Percentiles rank a stretch among this genome's conserved stretches.
These are phyloP conservation scores for Ustilago shanxiensis DNA, from an alignment of 1,284 basidiomycete genomes.

Conservation along the genomic window DNA sequence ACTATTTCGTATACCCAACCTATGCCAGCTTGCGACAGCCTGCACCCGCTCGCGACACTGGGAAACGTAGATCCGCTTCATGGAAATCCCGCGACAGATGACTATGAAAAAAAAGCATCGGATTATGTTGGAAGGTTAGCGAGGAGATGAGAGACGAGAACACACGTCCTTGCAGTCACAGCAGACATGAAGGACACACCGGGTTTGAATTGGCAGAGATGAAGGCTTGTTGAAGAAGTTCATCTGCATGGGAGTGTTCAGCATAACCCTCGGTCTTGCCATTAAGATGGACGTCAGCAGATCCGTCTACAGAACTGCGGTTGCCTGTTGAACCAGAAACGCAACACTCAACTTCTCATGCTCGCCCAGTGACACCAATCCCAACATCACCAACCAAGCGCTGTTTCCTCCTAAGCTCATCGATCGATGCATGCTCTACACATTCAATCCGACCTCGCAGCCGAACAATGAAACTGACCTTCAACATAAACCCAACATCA, in stretches of 20 bases:
- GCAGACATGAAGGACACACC: not conserved
- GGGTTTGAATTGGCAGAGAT: too few relatives aligned
- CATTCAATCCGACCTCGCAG: not conserved
- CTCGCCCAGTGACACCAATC: not conserved
- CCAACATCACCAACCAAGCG: not conserved
- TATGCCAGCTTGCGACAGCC: too few relatives aligned
- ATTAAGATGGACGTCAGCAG: too few relatives aligned
- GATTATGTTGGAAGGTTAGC: not conserved
- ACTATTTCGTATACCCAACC: not conserved
- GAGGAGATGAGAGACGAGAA: not conserved
- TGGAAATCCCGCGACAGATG: too few relatives aligned
- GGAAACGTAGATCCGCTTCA: not conserved
- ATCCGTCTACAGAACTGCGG: too few relatives aligned
- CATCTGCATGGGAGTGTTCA: too few relatives aligned
- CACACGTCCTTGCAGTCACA: not conserved
- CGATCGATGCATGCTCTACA: slow-evolving; percentile 4
- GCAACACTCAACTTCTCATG: too few relatives aligned
- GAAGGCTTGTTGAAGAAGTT: too few relatives aligned
- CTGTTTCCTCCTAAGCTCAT: slow-evolving; percentile 15
- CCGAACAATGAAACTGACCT: slow-evolving; percentile 26
- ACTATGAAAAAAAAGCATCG: too few relatives aligned
- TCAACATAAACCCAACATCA: not conserved
- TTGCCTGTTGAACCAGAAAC: too few relatives aligned
- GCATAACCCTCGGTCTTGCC: not conserved
- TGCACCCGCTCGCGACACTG: not conserved